Evolutionary conservation across 345 rosid species (phyloP), one percentile per base, ranked within the genome.

Genomic region (Camelina sativa): DNA sequence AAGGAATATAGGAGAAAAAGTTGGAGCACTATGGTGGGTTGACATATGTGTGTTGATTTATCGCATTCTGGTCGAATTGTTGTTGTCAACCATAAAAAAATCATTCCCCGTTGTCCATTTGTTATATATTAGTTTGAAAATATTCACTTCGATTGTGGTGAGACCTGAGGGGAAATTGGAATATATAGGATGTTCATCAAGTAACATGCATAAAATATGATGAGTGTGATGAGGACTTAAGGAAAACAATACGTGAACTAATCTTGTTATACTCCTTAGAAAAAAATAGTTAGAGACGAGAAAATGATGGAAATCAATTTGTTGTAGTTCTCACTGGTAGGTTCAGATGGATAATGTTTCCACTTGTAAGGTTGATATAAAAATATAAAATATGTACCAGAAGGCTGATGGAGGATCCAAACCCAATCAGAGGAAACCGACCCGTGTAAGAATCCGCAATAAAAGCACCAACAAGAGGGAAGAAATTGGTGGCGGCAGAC

Each of bases 401-500:
- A 17, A 89, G 85, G 69, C 79, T 81, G 16, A 66, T 22, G 25
- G 75, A 41, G 66, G 82, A 85, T 8, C 93, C 96, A 34, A 78
- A 71, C 0, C 84, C 88, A 65, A 91, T 84, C 65, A 84, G 87
- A 1, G 50, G 62, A 76, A 60, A 86, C 4, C 89, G 87, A 50
- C 96, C 97, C 7, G 84, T 44, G 54, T 59, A 89, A 66, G 91
- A 89, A 80, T 91, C 96, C 2, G 90, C 90, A 7, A 86, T 63
- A 47, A 91, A 76, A 9, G 93, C 93, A 13, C 88, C 89, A 20
- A 86, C 1, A 20, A 84, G 47, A n/a, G 97, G 96, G 12, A 75
- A 62, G 72, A 89, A 83, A 74, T 79, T 80, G 61, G 80, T 61
- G 35, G 84, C 87, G 15, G 93, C 89, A 3, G 85, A 81, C 88